A percentile compares a stretch with the other conserved stretches of the same genome.
Evolutionary conservation across 2,329 filamentous ascomycete genomes (phyloP).

Genomic region (Cercospora zeina): DNA sequence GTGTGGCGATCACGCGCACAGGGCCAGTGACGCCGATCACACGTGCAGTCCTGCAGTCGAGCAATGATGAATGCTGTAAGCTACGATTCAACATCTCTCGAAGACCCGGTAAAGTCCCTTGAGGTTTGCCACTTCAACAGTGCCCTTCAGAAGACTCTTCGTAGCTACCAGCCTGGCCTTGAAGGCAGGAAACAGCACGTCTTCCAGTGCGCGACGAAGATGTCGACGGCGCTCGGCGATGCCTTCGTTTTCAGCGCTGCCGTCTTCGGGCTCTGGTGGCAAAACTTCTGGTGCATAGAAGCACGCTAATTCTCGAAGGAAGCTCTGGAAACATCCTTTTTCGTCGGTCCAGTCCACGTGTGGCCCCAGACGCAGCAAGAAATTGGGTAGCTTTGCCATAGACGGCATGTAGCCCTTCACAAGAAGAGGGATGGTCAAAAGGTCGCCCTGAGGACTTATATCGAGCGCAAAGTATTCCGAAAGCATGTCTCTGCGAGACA

Average conservation of each 20-base stretch:
- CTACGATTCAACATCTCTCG: conserved; percentile 33
- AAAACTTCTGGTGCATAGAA: conserved; percentile 90
- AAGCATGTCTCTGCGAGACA: conserved; percentile 80
- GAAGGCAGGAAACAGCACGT: conserved; percentile 87
- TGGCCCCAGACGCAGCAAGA: conserved; percentile 83
- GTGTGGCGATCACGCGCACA: neutral
- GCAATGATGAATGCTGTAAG: neutral
- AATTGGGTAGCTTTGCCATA: conserved; percentile 81
- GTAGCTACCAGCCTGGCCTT: conserved; percentile 81
- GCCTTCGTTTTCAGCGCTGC: conserved; percentile 48
- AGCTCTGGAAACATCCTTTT: conserved; percentile 78
- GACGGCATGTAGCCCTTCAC: conserved; percentile 86
- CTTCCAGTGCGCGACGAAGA: conserved; percentile 74
- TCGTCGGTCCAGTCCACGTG: conserved; percentile 85
- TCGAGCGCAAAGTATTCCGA: conserved; percentile 89
- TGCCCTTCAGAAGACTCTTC: conserved; percentile 43
- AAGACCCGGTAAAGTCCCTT: conserved; percentile 42
- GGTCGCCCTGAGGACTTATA: conserved; percentile 72
- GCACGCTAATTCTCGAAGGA: conserved; percentile 80
- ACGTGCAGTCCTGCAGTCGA: neutral
- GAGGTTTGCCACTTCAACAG: conserved; percentile 42
- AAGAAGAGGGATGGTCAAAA: conserved; percentile 78
- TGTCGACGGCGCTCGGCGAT: conserved; percentile 50
- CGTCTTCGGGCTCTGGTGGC: conserved; percentile 50
- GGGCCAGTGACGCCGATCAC: neutral